Percentiles rank a stretch among this genome's conserved stretches.
These are phyloP conservation scores for Diaporthe amygdali DNA, from an alignment of 2,329 filamentous ascomycete genomes.

Conservation along the genomic window DNA sequence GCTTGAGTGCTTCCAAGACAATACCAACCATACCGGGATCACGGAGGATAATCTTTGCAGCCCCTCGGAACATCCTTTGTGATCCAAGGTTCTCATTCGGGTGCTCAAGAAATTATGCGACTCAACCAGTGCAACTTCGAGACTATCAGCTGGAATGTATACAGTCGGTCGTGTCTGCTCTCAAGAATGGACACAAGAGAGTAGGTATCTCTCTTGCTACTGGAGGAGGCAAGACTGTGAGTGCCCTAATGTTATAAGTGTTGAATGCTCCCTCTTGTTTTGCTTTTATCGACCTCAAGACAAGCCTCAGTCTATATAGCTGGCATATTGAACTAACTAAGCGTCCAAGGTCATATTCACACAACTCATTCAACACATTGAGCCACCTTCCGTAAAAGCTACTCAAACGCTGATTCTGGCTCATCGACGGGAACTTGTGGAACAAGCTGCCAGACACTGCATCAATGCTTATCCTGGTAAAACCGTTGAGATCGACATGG, in stretches of 20 bases:
- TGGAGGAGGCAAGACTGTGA: conserved; percentile 85
- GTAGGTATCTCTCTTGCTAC: conserved; percentile 87
- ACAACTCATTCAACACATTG: conserved; percentile 83
- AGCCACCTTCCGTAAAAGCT: conserved; percentile 58
- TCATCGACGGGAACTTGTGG: conserved; percentile 90
- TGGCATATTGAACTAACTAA: neutral
- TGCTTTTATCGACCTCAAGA: neutral
- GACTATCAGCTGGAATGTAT: conserved; percentile 94
- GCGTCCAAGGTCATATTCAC: conserved; percentile 84
- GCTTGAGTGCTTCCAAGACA: neutral
- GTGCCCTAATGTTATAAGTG: conserved; percentile 31
- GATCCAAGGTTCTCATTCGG: neutral
- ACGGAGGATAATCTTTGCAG: neutral
- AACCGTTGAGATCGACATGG: conserved; percentile 91
- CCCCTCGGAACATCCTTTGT: neutral
- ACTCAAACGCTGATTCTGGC: conserved; percentile 88
- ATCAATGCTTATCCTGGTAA: conserved; percentile 79
- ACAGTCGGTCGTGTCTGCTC: conserved; percentile 73
- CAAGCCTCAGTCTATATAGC: neutral
- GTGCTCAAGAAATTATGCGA: conserved; percentile 15
- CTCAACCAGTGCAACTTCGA: conserved; percentile 55
- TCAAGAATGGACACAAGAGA: conserved; percentile 75
- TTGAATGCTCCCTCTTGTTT: too few species aligned
- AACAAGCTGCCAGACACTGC: conserved; percentile 91
- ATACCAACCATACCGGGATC: neutral